Evolutionary conservation across 2,329 filamentous ascomycete genomes (phyloP), one percentile per base, ranked within the genome.

Genomic region (Phyllosticta capitalensis): DNA sequence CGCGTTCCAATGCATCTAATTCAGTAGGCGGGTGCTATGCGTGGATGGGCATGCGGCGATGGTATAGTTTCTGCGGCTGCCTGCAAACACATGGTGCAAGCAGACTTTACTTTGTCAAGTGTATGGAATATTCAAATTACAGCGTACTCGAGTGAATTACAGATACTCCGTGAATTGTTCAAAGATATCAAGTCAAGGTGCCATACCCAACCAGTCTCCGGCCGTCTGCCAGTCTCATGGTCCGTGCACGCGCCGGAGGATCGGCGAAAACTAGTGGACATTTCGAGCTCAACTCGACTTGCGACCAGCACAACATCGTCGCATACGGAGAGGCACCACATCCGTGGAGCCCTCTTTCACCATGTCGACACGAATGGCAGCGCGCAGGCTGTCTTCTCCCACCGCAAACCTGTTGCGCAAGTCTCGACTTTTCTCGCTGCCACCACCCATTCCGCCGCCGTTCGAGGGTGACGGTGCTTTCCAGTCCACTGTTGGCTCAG

Each of bases 371-470:
- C 14, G 38, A n/a, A 73, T 73, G 70, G 67, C 7, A 3, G 24
- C 70, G 56, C 67, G 71, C 51, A 69, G 71, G 61, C 69, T 64
- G 21, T 61, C 69, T n/a, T 86, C 84, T 62, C 84, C 84, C 33
- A 82, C 83, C 57, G 82, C 83, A 58, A 81, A 81, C 63, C 81
- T 97, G 65, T 82, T 97, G 69, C 87, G 92, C 72, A 84, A 86
- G 62, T 97, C 92, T 61, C 89, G 92, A 65, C 82, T 97, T 67
- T 97, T 97, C 76, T 88, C 92, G 22, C 80, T 97, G 59, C 92
- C 92, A 14, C 81, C 84, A 61, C 84, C 90, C 21, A 81, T 96
- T 56, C 84, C 87, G 19, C 76, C 80, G 61, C 64, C 66, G 17
- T 63, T 74, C 71, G 65, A 78, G 79, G 64, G 78, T 77, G 63